Conservation (phyloP, 208 protist species). For the Polymyxa betae region DNA sequence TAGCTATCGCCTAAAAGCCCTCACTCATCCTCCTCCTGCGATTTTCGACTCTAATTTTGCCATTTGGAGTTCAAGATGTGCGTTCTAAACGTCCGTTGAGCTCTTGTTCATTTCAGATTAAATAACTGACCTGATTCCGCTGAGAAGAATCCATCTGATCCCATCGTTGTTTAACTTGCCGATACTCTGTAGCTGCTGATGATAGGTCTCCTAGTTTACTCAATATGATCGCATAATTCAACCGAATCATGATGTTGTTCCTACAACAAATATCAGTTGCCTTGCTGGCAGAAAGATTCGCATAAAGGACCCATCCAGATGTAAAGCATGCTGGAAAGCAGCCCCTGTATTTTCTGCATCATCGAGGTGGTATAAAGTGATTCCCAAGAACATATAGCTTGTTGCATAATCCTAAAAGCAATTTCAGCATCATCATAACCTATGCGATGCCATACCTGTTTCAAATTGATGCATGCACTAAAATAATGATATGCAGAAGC, state of each 20-base stretch:
- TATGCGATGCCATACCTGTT: constrained; percentile 60
- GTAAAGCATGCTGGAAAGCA: constrained; percentile 82
- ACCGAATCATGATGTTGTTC: background rate
- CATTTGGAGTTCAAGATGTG: no score
- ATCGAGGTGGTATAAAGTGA: constrained; percentile 86
- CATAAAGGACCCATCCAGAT: background rate
- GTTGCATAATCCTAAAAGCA: constrained; percentile 74
- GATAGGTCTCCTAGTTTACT: background rate
- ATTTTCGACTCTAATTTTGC: no score
- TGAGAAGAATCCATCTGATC: no score
- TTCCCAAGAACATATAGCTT: constrained; percentile 88
- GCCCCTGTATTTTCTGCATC: constrained; percentile 88
- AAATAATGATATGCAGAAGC: constrained; percentile 92
- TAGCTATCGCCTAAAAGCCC: no score
- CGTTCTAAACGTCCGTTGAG: no score
- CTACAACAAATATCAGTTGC: no score
- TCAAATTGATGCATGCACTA: constrained; percentile 83
- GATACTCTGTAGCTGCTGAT: no score
- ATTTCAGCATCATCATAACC: background rate
- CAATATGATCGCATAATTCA: background rate
- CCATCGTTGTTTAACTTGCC: no score
- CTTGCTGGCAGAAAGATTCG: no score
- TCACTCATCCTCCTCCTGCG: no score
- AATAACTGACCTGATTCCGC: no score
- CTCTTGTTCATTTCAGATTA: no score